A percentile compares a stretch with the other conserved stretches of the same genome.
These are phyloP conservation scores for Alternaria sp. DNA, from an alignment of 2,329 filamentous ascomycete genomes.

Conservation along the genomic window DNA sequence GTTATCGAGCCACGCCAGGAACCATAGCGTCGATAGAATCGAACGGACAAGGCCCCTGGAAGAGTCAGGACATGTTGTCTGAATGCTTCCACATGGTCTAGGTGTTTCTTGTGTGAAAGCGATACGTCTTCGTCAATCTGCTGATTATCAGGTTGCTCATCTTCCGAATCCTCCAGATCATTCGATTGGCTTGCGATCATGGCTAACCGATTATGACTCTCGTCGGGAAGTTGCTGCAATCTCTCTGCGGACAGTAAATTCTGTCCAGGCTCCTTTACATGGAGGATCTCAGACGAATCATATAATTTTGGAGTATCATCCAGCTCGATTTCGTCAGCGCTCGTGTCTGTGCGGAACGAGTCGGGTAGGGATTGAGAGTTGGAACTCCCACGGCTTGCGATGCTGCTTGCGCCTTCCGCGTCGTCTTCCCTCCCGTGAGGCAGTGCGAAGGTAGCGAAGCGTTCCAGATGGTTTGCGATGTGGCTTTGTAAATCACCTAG, in stretches of 20 bases:
- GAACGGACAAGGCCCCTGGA: conserved; percentile 27
- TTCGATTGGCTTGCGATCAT: conserved; percentile 17
- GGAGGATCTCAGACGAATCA: background rate
- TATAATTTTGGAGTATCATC: background rate
- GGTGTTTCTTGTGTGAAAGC: conserved; percentile 22
- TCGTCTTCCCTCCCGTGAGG: conserved; percentile 42
- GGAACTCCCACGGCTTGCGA: conserved; percentile 40
- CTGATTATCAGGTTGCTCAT: background rate
- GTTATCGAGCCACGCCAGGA: conserved; percentile 32
- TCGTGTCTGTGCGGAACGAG: conserved; percentile 27
- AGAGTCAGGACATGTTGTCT: conserved; percentile 30
- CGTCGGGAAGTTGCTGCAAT: conserved; percentile 38
- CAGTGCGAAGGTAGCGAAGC: conserved; percentile 47
- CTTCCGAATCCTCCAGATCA: conserved; percentile 7
- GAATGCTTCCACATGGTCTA: conserved; percentile 27
- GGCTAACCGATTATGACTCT: conserved; percentile 31
- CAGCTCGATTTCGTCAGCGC: background rate
- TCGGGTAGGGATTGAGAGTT: conserved; percentile 29
- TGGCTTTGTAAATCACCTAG: conserved; percentile 44
- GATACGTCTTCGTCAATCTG: conserved; percentile 9
- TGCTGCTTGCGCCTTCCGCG: conserved; percentile 41
- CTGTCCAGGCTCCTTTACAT: background rate
- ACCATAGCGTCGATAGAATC: conserved; percentile 33
- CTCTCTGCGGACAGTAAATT: conserved; percentile 32
- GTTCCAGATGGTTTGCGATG: conserved; percentile 50